These are phyloP conservation scores for Claviceps sp. DNA, from an alignment of 2,329 filamentous ascomycete species.

Conservation along the genomic window DNA sequence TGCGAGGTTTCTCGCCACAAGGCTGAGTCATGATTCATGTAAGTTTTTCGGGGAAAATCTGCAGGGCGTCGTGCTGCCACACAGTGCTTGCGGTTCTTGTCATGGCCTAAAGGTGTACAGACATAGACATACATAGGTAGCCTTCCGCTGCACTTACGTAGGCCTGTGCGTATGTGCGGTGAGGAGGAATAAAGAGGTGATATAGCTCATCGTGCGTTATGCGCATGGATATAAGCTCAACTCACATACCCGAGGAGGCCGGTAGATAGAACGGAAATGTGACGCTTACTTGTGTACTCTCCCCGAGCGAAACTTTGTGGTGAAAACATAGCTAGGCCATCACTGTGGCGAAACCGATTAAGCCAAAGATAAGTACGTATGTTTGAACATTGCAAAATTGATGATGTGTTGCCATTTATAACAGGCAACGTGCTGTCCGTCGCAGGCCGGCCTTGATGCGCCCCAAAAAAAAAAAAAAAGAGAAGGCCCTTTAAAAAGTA, in stretches of 20 bases:
- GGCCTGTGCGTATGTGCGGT: background rate
- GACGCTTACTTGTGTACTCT: background rate
- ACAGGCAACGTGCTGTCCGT: no score
- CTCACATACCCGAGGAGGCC: no score
- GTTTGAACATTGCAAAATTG: background rate
- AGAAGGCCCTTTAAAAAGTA: background rate
- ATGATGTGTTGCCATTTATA: background rate
- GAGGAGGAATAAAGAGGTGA: background rate
- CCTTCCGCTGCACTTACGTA: background rate
- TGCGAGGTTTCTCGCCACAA: slow-evolving; percentile 62
- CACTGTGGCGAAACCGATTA: background rate
- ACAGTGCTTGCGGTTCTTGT: background rate
- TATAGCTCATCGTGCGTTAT: background rate
- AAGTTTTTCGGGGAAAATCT: background rate
- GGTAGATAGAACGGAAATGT: no score
- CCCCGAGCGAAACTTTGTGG: background rate
- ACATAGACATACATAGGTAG: background rate
- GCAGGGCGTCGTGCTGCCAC: background rate
- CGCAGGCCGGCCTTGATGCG: background rate
- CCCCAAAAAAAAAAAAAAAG: background rate
- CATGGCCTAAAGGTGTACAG: background rate
- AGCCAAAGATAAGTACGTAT: background rate
- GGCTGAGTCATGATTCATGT: slow-evolving; percentile 1
- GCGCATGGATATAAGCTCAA: no score
- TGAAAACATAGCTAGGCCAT: background rate